These are phyloP conservation scores for Eutrema yunnanense DNA, from an alignment of 345 rosid genomes.

Conservation along the genomic window DNA sequence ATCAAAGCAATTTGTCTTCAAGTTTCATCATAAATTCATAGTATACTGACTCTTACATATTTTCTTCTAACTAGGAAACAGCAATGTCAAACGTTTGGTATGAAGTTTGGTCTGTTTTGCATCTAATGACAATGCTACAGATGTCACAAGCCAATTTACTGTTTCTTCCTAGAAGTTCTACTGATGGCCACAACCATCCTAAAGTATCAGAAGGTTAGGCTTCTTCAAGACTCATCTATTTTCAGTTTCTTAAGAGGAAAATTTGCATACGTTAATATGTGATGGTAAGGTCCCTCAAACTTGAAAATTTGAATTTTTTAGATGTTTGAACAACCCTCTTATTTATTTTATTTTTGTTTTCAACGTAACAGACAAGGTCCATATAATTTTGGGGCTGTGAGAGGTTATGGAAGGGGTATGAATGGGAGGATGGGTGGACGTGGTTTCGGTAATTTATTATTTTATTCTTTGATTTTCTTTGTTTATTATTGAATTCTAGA, in stretches of 20 bases:
- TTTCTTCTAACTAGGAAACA: slow-evolving; percentile 65
- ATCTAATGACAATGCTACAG: slow-evolving; percentile 90
- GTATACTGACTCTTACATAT: background rate
- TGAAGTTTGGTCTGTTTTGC: slow-evolving; percentile 92
- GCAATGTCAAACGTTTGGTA: slow-evolving; percentile 90
- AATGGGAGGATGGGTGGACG: no score
- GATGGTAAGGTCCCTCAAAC: no score
- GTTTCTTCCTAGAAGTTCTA: slow-evolving; percentile 83
- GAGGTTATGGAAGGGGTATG: no score
- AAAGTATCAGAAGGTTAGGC: slow-evolving; percentile 90
- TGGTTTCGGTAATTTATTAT: no score
- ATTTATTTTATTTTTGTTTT: background rate
- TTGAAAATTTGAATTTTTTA: no score
- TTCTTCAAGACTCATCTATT: no score
- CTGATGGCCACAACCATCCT: slow-evolving; percentile 64
- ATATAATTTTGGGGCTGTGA: no score
- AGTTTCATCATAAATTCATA: background rate
- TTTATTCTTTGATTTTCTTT: background rate
- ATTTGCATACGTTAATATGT: no score
- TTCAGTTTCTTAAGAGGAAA: no score
- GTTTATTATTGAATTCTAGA: background rate
- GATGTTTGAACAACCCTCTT: background rate
- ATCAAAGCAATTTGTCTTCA: background rate
- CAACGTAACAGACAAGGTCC: no score
- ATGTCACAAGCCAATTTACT: slow-evolving; percentile 85